A percentile compares a stretch with the other conserved stretches of the same genome.
Conservation (phyloP, 148 eudicot genomes). For the Rheum nobile region DNA sequence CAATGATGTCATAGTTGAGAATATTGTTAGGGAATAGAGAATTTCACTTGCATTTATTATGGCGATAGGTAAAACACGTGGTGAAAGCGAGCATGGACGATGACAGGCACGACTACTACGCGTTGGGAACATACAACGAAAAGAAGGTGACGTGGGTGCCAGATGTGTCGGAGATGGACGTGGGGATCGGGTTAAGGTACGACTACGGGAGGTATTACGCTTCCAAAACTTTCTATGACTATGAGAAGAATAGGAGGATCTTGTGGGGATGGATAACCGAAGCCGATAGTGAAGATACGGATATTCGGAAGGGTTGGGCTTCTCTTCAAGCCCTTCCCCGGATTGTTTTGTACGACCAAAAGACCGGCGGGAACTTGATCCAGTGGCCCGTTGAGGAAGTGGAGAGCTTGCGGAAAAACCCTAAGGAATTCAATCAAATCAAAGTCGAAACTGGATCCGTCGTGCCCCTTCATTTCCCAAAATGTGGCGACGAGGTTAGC, state of each 20-base stretch:
- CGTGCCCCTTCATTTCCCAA: conserved; percentile 29
- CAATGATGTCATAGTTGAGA: no score
- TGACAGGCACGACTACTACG: conserved; percentile 58
- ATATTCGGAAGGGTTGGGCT: conserved; percentile 70
- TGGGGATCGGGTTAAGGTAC: conserved; percentile 55
- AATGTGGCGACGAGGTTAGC: conserved; percentile 33
- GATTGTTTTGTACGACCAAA: conserved; percentile 35
- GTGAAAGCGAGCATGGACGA: conserved; percentile 69
- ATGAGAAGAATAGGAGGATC: conserved; percentile 46
- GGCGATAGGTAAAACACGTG: conserved; percentile 46
- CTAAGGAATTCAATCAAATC: conserved; percentile 24
- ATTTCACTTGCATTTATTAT: no score
- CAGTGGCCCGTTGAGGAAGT: conserved; percentile 63
- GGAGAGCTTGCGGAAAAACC: conserved; percentile 26
- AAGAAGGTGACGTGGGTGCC: conserved; percentile 37
- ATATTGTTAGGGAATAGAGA: no score
- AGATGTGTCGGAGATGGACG: conserved; percentile 50
- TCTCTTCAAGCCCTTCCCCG: conserved; percentile 60
- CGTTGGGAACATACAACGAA: conserved; percentile 52
- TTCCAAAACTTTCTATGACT: conserved; percentile 69
- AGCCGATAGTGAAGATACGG: conserved; percentile 46
- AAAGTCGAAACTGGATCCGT: conserved; percentile 37
- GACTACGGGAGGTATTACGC: conserved; percentile 78
- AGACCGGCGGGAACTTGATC: conserved; percentile 37
- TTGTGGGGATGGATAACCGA: conserved; percentile 76